Conservation (phyloP, 495 filamentous ascomycete species). For the Thermothielavioides terrestris region DNA sequence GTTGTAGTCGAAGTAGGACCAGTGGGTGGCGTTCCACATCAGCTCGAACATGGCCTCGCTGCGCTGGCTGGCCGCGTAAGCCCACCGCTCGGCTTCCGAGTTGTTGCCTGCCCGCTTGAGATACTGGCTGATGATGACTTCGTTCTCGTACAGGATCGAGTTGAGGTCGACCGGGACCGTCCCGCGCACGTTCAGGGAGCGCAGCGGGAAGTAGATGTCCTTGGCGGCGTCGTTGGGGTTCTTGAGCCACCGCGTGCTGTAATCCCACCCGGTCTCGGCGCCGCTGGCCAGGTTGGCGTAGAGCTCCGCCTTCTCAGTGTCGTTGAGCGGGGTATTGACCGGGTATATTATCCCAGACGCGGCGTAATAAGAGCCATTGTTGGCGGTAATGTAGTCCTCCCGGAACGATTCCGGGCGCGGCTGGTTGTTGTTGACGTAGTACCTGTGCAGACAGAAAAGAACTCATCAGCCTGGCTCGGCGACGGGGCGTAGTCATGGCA, state of each 20-base stretch:
- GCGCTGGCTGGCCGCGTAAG: slow-evolving; percentile 26
- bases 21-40: slow-evolving; percentile 41
- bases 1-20: slow-evolving; percentile 46
- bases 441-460: slow-evolving; percentile 23
- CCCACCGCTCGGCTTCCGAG: slow-evolving; percentile 25
- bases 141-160: slow-evolving; percentile 43
- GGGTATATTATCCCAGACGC: slow-evolving; percentile 41
- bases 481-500: too few relatives aligned
- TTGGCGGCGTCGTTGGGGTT: slow-evolving; percentile 35
- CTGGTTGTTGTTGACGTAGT: slow-evolving; percentile 39
- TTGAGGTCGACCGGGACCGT: slow-evolving; percentile 42
- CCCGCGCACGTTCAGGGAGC: slow-evolving; percentile 36
- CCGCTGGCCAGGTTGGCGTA: slow-evolving; percentile 41
- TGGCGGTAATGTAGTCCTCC: slow-evolving; percentile 41
- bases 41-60: slow-evolving; percentile 38
- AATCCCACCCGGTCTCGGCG: slow-evolving; percentile 46
- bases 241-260: slow-evolving; percentile 32
- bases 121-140: slow-evolving; percentile 34
- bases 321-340: slow-evolving; percentile 29
- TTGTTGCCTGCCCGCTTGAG: slow-evolving; percentile 26
- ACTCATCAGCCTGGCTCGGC: too few relatives aligned
- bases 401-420: slow-evolving; percentile 43
- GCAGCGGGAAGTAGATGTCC: slow-evolving; percentile 44
- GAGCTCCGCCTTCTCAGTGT: slow-evolving; percentile 29
- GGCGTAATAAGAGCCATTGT: slow-evolving; percentile 39